Conservation (phyloP, 257 asterid species). For the Nicotiana obtusifolia region DNA sequence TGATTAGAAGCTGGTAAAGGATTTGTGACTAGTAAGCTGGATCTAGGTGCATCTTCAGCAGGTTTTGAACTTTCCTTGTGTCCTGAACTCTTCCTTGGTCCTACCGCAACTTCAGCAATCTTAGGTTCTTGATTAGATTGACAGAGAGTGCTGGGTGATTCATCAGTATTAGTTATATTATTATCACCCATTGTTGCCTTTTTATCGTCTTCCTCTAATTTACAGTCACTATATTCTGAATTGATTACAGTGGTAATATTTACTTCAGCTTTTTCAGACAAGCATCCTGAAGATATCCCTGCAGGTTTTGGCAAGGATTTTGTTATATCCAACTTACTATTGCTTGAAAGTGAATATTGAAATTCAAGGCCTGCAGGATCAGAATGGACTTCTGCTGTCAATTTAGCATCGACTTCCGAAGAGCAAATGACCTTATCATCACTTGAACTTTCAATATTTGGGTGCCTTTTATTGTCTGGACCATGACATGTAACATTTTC, state of each 20-base stretch:
- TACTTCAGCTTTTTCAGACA: constrained; percentile 35
- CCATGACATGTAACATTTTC: constrained; percentile 24
- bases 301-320: constrained; percentile 30
- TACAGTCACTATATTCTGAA: constrained; percentile 32
- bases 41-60: constrained; percentile 42
- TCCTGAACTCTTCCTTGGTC: constrained; percentile 40
- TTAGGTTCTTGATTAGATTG: constrained; percentile 38
- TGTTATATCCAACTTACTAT: constrained; percentile 27
- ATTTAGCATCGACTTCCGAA: constrained; percentile 37
- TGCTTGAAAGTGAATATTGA: constrained; percentile 25
- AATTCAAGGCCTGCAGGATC: constrained; percentile 21
- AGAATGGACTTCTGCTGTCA: constrained; percentile 34
- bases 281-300: constrained; percentile 27
- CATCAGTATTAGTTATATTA: constrained; percentile 37
- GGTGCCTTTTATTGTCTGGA: constrained; percentile 27
- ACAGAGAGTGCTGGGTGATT: constrained; percentile 27
- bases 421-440: constrained; percentile 32
- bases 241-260: constrained; percentile 21
- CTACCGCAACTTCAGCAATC: constrained; percentile 43
- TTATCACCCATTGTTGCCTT: constrained; percentile 23
- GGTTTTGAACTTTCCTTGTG: constrained; percentile 37
- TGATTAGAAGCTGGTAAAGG: constrained; percentile 37
- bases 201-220: constrained; percentile 37
- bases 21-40: constrained; percentile 28
- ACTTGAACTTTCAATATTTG: constrained; percentile 28